These are phyloP conservation scores for Sphaceloma murrayae DNA, from an alignment of 2,329 filamentous ascomycete species.

Conservation along the genomic window DNA sequence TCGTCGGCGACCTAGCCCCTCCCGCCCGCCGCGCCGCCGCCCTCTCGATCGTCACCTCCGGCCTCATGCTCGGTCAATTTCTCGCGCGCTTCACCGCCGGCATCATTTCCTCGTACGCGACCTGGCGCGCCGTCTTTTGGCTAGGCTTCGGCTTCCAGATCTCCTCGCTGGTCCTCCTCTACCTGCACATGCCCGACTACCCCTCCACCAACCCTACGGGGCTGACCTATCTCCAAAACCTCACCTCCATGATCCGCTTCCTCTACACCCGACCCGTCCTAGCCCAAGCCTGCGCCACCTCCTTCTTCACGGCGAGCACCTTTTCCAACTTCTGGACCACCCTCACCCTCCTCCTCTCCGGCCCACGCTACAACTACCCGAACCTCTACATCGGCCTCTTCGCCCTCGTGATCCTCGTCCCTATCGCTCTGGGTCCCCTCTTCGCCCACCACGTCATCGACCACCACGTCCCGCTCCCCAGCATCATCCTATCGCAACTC, in stretches of 20 bases:
- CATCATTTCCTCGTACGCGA: conserved; percentile 60
- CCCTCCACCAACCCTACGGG: conserved; percentile 60
- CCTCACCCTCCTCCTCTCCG: conserved; percentile 66
- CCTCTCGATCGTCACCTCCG: conserved; percentile 64
- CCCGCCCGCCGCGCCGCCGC: conserved; percentile 56
- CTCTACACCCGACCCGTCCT: conserved; percentile 57
- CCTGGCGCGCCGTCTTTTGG: conserved; percentile 74
- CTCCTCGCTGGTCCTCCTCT: conserved; percentile 54
- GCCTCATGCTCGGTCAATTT: conserved; percentile 64
- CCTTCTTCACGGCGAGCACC: conserved; percentile 51
- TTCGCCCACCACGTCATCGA: conserved; percentile 66
- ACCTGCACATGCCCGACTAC: conserved; percentile 70
- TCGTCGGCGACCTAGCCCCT: conserved; percentile 70
- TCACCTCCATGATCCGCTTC: conserved; percentile 56
- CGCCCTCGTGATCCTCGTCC: conserved; percentile 62
- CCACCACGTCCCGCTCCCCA: conserved; percentile 56
- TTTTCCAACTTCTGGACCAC: conserved; percentile 67
- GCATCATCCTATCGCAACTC: conserved; percentile 52
- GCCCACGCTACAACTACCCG: conserved; percentile 56
- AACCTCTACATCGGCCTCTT: conserved; percentile 66
- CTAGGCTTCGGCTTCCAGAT: conserved; percentile 62
- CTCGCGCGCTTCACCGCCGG: conserved; percentile 67
- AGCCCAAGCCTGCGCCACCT: conserved; percentile 58
- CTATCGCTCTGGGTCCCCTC: conserved; percentile 57
- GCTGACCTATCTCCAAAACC: conserved; percentile 54